phyloP scores from a whole-genome alignment of 2,329 filamentous ascomycete species.

The Hymenoscyphus linearis region DNA sequence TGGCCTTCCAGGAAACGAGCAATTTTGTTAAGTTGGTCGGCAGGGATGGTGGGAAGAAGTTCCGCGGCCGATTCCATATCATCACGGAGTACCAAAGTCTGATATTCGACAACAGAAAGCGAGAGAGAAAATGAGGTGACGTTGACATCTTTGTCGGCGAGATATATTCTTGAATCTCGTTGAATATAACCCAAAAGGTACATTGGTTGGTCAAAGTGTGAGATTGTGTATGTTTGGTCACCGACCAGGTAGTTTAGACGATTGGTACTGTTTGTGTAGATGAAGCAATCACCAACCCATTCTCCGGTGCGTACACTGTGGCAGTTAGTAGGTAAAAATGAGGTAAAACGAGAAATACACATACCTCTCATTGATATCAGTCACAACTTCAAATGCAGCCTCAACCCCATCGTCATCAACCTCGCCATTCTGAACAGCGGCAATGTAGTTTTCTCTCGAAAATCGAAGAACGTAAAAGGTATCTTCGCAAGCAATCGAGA shows the following conservation, averaged over 20 bases:
- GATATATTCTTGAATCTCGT: constrained; percentile 89
- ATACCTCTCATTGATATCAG: constrained; percentile 85
- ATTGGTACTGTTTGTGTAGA: constrained; percentile 96
- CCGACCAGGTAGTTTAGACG: constrained; percentile 96
- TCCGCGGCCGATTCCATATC: constrained; percentile 90
- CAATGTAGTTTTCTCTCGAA: constrained; percentile 81
- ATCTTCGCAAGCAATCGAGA: constrained; percentile 89
- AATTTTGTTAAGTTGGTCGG: constrained; percentile 97
- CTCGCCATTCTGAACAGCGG: constrained; percentile 74
- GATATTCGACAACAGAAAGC: constrained; percentile 90
- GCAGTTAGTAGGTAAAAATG: constrained; percentile 20
- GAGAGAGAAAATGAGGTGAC: constrained; percentile 89
- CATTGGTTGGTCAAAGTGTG: constrained; percentile 92
- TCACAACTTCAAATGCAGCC: constrained; percentile 91
- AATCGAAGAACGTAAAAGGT: constrained; percentile 92
- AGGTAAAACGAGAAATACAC: constrained; percentile 17
- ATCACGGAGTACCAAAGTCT: constrained; percentile 87
- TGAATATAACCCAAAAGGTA: constrained; percentile 95
- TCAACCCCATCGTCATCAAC: constrained; percentile 86
- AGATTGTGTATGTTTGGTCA: constrained; percentile 95
- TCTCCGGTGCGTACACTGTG: constrained; percentile 80
- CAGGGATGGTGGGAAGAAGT: constrained; percentile 74
- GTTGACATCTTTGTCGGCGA: constrained; percentile 91
- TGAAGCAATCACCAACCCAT: constrained; percentile 98
- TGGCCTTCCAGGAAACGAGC: constrained; percentile 96